Percentiles rank a stretch among this genome's conserved stretches.
These are phyloP conservation scores for Deinandra increscens DNA, from an alignment of 129 eudicot species.

Conservation along the genomic window DNA sequence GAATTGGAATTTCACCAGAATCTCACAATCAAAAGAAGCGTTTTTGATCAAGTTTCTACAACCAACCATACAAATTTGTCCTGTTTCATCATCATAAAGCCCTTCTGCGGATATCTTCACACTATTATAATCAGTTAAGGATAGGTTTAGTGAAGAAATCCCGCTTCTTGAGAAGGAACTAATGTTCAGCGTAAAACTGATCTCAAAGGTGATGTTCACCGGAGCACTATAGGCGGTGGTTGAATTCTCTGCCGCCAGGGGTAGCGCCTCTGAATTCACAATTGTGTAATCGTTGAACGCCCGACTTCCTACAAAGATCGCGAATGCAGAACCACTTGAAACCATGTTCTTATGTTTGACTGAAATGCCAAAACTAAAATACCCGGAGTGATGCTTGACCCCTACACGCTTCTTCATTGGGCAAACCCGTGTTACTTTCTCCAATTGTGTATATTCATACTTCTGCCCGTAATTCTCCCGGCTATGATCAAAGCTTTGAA, in stretches of 20 bases:
- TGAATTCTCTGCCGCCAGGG: not conserved
- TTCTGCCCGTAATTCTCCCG: constrained; percentile 23
- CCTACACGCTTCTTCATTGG: constrained; percentile 25
- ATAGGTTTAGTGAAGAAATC: constrained; percentile 28
- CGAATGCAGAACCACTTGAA: constrained; percentile 49
- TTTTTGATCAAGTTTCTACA: constrained; percentile 41
- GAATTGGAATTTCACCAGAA: constrained; percentile 47
- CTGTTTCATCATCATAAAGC: constrained; percentile 53
- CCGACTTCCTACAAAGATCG: constrained; percentile 43
- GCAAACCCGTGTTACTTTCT: constrained; percentile 43
- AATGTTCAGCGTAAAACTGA: constrained; percentile 23
- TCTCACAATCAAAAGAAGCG: constrained; percentile 56
- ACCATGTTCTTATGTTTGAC: constrained; percentile 29
- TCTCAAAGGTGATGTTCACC: constrained; percentile 47
- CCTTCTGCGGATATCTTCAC: constrained; percentile 68
- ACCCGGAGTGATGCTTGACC: constrained; percentile 35
- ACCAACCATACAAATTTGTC: constrained; percentile 68
- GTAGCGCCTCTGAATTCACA: not conserved
- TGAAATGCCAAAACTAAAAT: constrained; percentile 41
- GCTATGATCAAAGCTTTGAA: constrained; percentile 36
- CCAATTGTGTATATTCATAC: constrained; percentile 56
- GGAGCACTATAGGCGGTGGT: constrained; percentile 5
- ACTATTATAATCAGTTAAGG: constrained; percentile 5
- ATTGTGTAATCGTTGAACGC: not conserved
- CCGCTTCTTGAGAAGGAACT: not conserved